Percentiles rank a stretch among this genome's conserved stretches.
phyloP scores from a whole-genome alignment of 2,329 filamentous ascomycete species.

The Didymella sp. region DNA sequence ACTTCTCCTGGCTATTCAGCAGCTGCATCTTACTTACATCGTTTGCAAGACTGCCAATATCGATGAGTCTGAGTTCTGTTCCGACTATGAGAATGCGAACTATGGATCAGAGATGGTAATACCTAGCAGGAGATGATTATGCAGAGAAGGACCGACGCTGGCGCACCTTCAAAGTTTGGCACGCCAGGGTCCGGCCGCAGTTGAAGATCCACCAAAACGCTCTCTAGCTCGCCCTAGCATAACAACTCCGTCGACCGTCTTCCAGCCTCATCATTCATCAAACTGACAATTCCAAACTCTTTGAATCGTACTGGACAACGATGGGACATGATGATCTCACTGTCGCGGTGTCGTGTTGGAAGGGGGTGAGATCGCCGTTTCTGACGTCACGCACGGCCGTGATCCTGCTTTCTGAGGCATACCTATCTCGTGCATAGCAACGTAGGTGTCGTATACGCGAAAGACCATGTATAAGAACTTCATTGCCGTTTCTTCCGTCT shows the following conservation, averaged over 20 bases:
- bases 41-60: too few species aligned
- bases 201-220: conserved; percentile 25
- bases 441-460: not conserved
- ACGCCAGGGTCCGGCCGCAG: conserved; percentile 20
- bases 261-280: not conserved
- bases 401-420: conserved; percentile 24
- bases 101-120: too few species aligned
- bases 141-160: conserved; percentile 18
- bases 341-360: conserved; percentile 10
- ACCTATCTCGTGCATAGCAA: not conserved
- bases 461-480: conserved; percentile 16
- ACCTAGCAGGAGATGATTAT: too few species aligned
- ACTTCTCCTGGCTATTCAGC: too few species aligned
- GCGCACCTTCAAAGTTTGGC: conserved; percentile 17
- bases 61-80: too few species aligned
- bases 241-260: not conserved
- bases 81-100: too few species aligned
- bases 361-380: conserved; percentile 18
- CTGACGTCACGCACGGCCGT: conserved; percentile 25
- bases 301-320: not conserved
- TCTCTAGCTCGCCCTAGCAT: conserved; percentile 5
- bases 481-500: conserved; percentile 9
- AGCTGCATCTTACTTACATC: too few species aligned
- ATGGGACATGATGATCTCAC: conserved; percentile 26
- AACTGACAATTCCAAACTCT: not conserved